Base-by-base conservation (phyloP, 306 rosid genomes). In the Adenanthera pavonina region DNA sequence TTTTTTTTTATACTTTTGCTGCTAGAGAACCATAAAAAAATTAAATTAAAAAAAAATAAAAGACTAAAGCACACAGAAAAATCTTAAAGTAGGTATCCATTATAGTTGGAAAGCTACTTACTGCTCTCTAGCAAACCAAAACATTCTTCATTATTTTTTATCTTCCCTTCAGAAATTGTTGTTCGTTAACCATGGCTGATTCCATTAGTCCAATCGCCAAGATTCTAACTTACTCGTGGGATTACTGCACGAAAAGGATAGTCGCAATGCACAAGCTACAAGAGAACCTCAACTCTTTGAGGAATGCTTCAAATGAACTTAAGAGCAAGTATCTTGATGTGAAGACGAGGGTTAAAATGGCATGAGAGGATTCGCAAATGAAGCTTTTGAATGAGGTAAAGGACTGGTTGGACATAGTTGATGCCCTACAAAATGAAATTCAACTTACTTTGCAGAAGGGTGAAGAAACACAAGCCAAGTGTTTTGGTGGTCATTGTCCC, bases 321-420 rank as follows among this genome's bases (percentile, higher is more conserved):
- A 1, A 66, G 9, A 66, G 19, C 33, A 19, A 16, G 44, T 38
- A 33, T 20, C 48, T 66, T 6, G 49, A 66, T 17, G 49, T 66
- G 12, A 66, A 15, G 33, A 16, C 2, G 14, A 66, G 4, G 12
- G 71, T 66, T 16, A 8, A 66, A 38, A 0, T 66, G 11, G 71
- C 71, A 6, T 30, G 40, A 13, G 30, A 66, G 71, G 48, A 66
- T 14, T 49, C 25, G 8, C 60, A 38, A 1, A 11, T 16, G n/a
- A 66, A 38, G 71, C 48, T 44, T 36, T 20, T 66, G 47, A 66
- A 66, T 66, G 71, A 66, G 44, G 71, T 66, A 43, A 66, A 16
- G 5, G 48, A 66, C 13, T 66, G 71, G 71, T 9, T 66, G 14
- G 47, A 30, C 49, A 66, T n/a, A 66, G 75, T 48, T 6, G 44